A percentile compares a stretch with the other conserved stretches of the same genome.
These are phyloP conservation scores for Xylaria flabelliformis DNA, from an alignment of 495 filamentous ascomycete species.

Conservation along the genomic window DNA sequence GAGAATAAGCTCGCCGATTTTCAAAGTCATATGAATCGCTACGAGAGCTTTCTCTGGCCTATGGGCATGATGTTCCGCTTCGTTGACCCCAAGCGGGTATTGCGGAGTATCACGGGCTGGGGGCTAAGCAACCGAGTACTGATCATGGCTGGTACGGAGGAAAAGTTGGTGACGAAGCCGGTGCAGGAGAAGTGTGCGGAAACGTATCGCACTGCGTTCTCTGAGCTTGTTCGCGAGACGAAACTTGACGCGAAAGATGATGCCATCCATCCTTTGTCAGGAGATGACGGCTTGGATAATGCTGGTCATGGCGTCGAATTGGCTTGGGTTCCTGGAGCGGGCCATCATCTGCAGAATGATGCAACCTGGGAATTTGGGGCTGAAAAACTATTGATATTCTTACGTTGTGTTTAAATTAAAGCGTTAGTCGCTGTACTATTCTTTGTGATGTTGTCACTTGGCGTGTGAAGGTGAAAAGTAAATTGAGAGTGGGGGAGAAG, in stretches of 20 bases:
- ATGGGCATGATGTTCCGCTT: slow-evolving; percentile 51
- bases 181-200: slow-evolving; percentile 37
- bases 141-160: slow-evolving; percentile 48
- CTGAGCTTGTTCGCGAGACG: slow-evolving; percentile 23
- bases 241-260: slow-evolving; percentile 21
- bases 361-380: slow-evolving; percentile 41
- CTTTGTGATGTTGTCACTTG: neutral
- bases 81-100: slow-evolving; percentile 41
- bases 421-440: neutral
- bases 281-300: slow-evolving; percentile 24
- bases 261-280: neutral
- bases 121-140: slow-evolving; percentile 38
- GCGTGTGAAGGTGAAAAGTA: neutral
- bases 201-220: slow-evolving; percentile 36
- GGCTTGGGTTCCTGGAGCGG: slow-evolving; percentile 38
- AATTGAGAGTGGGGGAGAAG: no score
- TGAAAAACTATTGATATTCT: slow-evolving; percentile 38
- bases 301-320: slow-evolving; percentile 35
- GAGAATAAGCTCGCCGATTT: slow-evolving; percentile 41
- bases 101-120: slow-evolving; percentile 45
- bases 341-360: slow-evolving; percentile 51
- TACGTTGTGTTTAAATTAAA: slow-evolving; percentile 27
- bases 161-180: slow-evolving; percentile 39
- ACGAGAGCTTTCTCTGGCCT: slow-evolving; percentile 55
- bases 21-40: slow-evolving; percentile 45